Percentiles rank a stretch among this genome's conserved stretches.
Conservation (phyloP, 73 alveolate genomes). For the Paramecium caudatum region DNA sequence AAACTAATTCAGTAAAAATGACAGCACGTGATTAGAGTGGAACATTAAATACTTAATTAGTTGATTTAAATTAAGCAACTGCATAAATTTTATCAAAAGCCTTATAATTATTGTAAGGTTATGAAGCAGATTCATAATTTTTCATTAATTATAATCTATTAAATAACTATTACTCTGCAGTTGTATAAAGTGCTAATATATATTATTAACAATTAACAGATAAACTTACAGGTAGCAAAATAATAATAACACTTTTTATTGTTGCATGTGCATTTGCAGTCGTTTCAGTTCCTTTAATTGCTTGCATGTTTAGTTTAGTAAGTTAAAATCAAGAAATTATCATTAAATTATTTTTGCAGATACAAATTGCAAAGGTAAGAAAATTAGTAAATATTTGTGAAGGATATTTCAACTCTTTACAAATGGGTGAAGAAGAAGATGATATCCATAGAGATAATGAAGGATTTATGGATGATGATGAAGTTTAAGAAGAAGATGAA, state of each 20-base stretch:
- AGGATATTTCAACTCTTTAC: not conserved
- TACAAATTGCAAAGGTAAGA: not conserved
- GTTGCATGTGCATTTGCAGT: slow-evolving; percentile 54
- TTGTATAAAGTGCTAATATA: not conserved
- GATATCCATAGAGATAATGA: slow-evolving; percentile 45
- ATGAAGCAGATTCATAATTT: slow-evolving; percentile 11
- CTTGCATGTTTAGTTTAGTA: slow-evolving; percentile 50
- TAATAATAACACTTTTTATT: not conserved
- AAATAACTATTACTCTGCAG: slow-evolving; percentile 11
- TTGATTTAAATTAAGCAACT: slow-evolving; percentile 58
- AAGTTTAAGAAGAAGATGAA: slow-evolving; percentile 13
- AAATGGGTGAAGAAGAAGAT: slow-evolving; percentile 57
- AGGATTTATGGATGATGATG: slow-evolving; percentile 32
- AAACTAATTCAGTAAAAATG: slow-evolving; percentile 57
- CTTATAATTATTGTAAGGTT: not conserved
- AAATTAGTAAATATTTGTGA: slow-evolving; percentile 29
- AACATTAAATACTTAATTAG: not conserved
- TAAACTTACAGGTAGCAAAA: not conserved
- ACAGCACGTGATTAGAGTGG: slow-evolving; percentile 22
- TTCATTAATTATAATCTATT: slow-evolving; percentile 18
- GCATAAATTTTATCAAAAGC: slow-evolving; percentile 44
- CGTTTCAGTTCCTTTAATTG: slow-evolving; percentile 17
- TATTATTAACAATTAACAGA: not conserved
- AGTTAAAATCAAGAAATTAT: slow-evolving; percentile 23
- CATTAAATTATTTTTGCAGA: slow-evolving; percentile 26